Conservation (phyloP, 495 filamentous ascomycete genomes). For the Xylaria nigripes region DNA sequence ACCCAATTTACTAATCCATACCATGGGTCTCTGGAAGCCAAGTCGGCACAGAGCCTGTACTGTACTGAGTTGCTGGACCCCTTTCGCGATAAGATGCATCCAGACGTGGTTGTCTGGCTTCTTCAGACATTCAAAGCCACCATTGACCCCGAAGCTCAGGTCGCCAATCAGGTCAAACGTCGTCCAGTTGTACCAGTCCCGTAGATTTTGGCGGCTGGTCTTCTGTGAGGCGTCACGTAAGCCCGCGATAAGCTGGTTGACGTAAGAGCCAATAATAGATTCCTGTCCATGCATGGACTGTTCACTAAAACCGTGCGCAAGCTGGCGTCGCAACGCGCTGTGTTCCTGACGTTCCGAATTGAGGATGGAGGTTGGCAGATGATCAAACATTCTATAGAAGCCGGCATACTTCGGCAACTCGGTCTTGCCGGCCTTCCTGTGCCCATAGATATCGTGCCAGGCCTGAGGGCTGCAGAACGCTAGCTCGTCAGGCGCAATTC, state of each 20-base stretch:
- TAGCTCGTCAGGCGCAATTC: constrained; percentile 39
- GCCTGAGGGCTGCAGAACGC: constrained; percentile 35
- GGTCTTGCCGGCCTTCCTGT: constrained; percentile 16
- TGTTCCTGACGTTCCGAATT: constrained; percentile 23
- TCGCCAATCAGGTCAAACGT: constrained; percentile 51
- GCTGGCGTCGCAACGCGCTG: constrained; percentile 26
- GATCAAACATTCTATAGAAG: constrained; percentile 18
- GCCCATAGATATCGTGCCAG: constrained; percentile 43
- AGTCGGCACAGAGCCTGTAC: constrained; percentile 13
- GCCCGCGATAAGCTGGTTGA: constrained; percentile 31
- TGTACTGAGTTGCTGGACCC: constrained; percentile 18
- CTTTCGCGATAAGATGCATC: constrained; percentile 34
- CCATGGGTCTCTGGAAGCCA: constrained; percentile 14
- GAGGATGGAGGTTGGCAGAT: constrained; percentile 19
- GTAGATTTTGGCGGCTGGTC: constrained; percentile 14
- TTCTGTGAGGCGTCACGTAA: constrained; percentile 24
- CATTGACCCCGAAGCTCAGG: constrained; percentile 42
- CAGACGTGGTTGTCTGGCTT: constrained; percentile 35
- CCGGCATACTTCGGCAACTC: constrained; percentile 22
- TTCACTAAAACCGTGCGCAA: constrained; percentile 39
- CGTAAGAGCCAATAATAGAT: constrained; percentile 25
- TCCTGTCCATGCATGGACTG: constrained; percentile 31
- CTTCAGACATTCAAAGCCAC: constrained; percentile 42
- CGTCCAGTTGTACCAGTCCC: constrained; percentile 40
- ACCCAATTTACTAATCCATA: not conserved